Evolutionary conservation across 2,329 filamentous ascomycete species (phyloP).

Genomic region (Fusarium chaquense): DNA sequence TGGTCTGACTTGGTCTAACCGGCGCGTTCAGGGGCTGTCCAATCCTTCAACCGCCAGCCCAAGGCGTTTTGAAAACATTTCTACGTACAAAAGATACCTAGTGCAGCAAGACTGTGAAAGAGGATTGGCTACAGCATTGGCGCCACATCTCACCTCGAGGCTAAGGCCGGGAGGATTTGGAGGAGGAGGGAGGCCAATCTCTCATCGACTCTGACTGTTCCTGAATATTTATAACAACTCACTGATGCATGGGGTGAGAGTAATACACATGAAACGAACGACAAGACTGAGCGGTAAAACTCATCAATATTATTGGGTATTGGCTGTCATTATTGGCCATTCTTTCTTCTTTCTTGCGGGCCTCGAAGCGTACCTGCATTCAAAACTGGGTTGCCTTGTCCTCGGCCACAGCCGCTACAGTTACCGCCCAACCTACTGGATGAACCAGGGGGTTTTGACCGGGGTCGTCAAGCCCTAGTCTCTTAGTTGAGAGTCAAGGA

Average conservation of each 20-base stretch:
- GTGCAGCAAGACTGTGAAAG: slow-evolving; percentile 36
- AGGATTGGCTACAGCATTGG: slow-evolving; percentile 36
- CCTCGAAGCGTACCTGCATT: slow-evolving; percentile 32
- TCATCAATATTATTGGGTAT: background rate
- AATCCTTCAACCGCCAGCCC: slow-evolving; percentile 9
- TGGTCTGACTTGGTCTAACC: background rate
- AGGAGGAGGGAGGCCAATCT: background rate
- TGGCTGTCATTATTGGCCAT: background rate
- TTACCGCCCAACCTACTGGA: slow-evolving; percentile 22
- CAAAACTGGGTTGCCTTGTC: slow-evolving; percentile 4
- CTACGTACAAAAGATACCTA: background rate
- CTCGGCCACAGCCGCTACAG: slow-evolving; percentile 11
- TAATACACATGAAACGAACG: slow-evolving; percentile 25
- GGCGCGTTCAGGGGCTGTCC: slow-evolving; percentile 29
- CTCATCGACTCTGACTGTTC: background rate
- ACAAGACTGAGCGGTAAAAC: slow-evolving; percentile 6
- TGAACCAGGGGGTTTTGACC: slow-evolving; percentile 21
- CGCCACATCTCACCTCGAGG: slow-evolving; percentile 23
- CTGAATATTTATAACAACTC: background rate
- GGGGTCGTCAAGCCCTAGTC: background rate
- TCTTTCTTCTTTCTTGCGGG: background rate
- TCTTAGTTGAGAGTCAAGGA: background rate
- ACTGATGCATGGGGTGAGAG: background rate
- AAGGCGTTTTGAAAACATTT: slow-evolving; percentile 19
- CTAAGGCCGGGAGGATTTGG: background rate